Evolutionary conservation across 2,329 filamentous ascomycete species (phyloP).

Genomic region (Tolypocladium tundrense): DNA sequence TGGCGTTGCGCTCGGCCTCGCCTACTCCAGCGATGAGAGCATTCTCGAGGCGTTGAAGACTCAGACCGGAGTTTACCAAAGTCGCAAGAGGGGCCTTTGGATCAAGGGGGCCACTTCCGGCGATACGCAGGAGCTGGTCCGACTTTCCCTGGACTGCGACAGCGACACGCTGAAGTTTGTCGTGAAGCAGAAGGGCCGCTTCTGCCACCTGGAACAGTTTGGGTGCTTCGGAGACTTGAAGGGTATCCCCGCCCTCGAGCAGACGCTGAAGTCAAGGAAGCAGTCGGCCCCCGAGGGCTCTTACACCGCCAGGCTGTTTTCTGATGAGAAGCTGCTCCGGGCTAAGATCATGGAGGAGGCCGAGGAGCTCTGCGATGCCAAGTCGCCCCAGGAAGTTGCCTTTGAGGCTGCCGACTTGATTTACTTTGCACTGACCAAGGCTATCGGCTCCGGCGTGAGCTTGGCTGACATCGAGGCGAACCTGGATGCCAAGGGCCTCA

Average conservation of each 20-base stretch:
- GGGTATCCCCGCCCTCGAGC: conserved; percentile 75
- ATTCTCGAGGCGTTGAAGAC: conserved; percentile 77
- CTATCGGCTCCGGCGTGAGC: conserved; percentile 71
- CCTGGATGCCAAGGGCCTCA: conserved; percentile 87
- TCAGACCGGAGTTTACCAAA: conserved; percentile 79
- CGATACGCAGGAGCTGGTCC: conserved; percentile 81
- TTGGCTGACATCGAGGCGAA: conserved; percentile 86
- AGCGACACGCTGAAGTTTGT: conserved; percentile 85
- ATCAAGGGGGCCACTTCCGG: conserved; percentile 93
- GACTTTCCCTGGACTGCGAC: conserved; percentile 83
- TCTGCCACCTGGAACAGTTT: conserved; percentile 88
- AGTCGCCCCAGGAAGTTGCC: conserved; percentile 71
- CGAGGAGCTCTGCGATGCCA: conserved; percentile 84
- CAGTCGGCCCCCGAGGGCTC: conserved; percentile 76
- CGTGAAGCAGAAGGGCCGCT: conserved; percentile 80
- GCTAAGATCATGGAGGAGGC: conserved; percentile 99
- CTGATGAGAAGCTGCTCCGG: conserved; percentile 75
- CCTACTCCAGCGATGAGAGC: conserved; percentile 90
- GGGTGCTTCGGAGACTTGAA: conserved; percentile 83
- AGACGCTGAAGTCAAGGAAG: conserved; percentile 76
- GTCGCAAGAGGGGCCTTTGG: conserved; percentile 90
- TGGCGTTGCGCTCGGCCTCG: conserved; percentile 74
- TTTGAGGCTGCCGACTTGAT: conserved; percentile 93
- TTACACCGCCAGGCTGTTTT: conserved; percentile 89
- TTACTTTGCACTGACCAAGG: conserved; percentile 92